Evolutionary conservation across 225 moss, liverwort and hornwort species (phyloP).

Genomic region (Thuidium tamariscinum): DNA sequence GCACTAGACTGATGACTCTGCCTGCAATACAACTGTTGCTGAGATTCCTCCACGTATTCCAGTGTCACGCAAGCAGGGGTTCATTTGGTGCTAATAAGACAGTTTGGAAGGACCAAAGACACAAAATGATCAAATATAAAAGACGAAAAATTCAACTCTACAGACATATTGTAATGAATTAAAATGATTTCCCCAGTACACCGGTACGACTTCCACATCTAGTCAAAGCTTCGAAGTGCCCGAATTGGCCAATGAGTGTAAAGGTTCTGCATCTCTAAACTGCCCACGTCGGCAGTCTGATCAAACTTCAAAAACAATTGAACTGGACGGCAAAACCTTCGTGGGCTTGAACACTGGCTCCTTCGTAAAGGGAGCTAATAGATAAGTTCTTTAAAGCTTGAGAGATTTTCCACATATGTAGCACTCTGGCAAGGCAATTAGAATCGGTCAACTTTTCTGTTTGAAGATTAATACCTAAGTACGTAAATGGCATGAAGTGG

Average conservation of each 20-base stretch:
- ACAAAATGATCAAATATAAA: neutral
- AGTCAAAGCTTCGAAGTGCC: neutral
- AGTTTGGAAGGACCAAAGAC: neutral
- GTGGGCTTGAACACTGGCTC: slow-evolving; percentile 14
- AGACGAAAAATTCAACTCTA: neutral
- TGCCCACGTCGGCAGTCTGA: neutral
- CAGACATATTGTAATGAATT: too few relatives aligned
- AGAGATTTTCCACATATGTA: slow-evolving; percentile 21
- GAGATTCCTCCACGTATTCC: neutral
- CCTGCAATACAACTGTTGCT: slow-evolving; percentile 8
- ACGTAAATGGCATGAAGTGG: neutral
- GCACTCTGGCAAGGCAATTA: slow-evolving; percentile 8
- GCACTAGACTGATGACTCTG: slow-evolving; percentile 19
- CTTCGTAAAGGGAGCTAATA: neutral
- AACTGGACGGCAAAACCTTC: slow-evolving; percentile 5
- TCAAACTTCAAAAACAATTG: neutral
- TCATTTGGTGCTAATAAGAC: neutral
- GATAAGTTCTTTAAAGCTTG: neutral
- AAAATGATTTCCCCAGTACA: too few relatives aligned
- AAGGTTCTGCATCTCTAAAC: neutral
- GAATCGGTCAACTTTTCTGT: neutral
- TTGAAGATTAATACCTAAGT: too few relatives aligned
- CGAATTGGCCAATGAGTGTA: neutral
- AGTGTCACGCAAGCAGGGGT: neutral
- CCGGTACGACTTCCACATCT: neutral